Evolutionary conservation across 495 filamentous ascomycete genomes (phyloP).

Genomic region (Venustampulla echinocandica): DNA sequence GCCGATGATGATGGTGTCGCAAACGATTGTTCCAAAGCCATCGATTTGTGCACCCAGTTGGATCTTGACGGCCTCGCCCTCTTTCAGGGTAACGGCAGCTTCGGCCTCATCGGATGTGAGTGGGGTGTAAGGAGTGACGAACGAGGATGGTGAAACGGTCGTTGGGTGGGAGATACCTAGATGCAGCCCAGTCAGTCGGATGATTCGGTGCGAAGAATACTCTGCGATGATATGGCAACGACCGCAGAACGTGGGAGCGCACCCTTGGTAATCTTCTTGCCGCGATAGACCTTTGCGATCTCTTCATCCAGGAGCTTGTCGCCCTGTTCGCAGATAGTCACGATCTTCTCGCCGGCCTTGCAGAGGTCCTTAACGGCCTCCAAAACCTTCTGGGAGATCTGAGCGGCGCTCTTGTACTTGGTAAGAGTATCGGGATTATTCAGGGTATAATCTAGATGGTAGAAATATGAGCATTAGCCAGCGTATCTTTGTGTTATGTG

Average conservation of each 20-base stretch:
- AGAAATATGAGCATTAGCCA: constrained; percentile 10
- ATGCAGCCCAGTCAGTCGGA: not conserved
- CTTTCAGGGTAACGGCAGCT: constrained; percentile 66
- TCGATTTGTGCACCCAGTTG: constrained; percentile 97
- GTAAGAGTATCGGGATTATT: constrained; percentile 96
- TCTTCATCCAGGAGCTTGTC: constrained; percentile 93
- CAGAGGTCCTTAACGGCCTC: constrained; percentile 77
- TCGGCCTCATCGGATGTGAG: constrained; percentile 77
- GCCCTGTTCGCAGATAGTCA: constrained; percentile 87
- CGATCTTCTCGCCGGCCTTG: constrained; percentile 78
- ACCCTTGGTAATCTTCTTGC: constrained; percentile 91
- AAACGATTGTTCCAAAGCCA: constrained; percentile 92
- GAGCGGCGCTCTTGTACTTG: constrained; percentile 94
- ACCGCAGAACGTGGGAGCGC: too few species aligned
- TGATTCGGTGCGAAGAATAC: not conserved
- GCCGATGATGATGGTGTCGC: constrained; percentile 75
- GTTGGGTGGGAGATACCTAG: constrained; percentile 60
- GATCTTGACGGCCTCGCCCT: constrained; percentile 84
- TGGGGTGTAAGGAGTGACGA: constrained; percentile 95
- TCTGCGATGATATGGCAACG: too few species aligned
- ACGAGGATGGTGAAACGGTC: constrained; percentile 87
- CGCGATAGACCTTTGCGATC: constrained; percentile 90
- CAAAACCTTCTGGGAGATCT: constrained; percentile 90
- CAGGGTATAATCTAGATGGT: constrained; percentile 77
- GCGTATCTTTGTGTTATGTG: not conserved